Percentiles rank a stretch among this genome's conserved stretches.
Conservation (phyloP, 2,329 filamentous ascomycete genomes). For the Ascochyta rabiei region DNA sequence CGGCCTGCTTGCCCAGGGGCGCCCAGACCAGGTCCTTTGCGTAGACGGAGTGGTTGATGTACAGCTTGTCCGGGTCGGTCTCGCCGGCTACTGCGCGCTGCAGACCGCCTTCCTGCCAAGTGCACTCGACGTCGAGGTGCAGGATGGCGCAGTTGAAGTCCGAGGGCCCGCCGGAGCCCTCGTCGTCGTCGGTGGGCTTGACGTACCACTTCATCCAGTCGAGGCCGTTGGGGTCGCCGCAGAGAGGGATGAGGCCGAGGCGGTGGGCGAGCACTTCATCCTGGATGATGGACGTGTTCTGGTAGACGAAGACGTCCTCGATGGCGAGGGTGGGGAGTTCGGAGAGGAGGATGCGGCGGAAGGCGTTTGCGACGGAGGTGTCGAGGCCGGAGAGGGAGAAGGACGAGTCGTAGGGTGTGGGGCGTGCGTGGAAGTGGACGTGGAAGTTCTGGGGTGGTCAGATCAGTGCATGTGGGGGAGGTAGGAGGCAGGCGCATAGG, state of each 20-base stretch:
- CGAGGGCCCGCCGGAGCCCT: constrained; percentile 52
- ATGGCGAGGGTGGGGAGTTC: constrained; percentile 95
- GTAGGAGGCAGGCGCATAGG: neutral
- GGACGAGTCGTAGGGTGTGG: constrained; percentile 70
- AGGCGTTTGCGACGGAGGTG: constrained; percentile 92
- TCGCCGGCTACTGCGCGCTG: constrained; percentile 68
- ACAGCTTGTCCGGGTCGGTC: constrained; percentile 82
- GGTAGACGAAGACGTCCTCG: constrained; percentile 89
- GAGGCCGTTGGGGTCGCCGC: constrained; percentile 77
- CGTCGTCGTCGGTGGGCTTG: constrained; percentile 64
- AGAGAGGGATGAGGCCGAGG: constrained; percentile 88
- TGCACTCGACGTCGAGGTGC: constrained; percentile 78
- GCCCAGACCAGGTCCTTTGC: constrained; percentile 69
- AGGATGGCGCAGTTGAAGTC: constrained; percentile 91
- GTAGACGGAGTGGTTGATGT: constrained; percentile 75
- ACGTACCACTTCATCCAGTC: constrained; percentile 83
- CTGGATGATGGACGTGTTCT: constrained; percentile 98
- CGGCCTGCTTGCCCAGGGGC: constrained; percentile 67
- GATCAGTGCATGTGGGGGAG: neutral
- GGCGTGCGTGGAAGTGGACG: constrained; percentile 84
- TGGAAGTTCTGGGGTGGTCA: constrained; percentile 61
- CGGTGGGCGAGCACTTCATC: constrained; percentile 94
- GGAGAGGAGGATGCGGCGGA: constrained; percentile 92
- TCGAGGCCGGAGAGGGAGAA: constrained; percentile 95
- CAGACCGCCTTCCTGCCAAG: constrained; percentile 69